Evolutionary conservation across 2,329 filamentous ascomycete genomes (phyloP).

Genomic region (Gyromitra esculenta): DNA sequence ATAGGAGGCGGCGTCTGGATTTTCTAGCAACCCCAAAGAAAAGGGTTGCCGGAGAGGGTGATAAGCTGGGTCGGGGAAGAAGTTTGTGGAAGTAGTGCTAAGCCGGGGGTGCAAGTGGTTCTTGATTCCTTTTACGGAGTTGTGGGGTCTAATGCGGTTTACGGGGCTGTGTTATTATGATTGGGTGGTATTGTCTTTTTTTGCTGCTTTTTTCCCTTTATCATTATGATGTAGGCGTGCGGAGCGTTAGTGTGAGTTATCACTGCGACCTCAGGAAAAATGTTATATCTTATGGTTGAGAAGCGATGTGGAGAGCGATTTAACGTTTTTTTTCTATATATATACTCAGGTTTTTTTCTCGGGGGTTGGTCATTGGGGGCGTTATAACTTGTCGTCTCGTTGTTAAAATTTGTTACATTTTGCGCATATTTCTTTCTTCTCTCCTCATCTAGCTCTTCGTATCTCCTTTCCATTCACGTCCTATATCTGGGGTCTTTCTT

Average conservation of each 20-base stretch:
- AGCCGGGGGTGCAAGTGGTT: not conserved
- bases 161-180: not conserved
- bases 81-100: conserved; percentile 31
- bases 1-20: conserved; percentile 46
- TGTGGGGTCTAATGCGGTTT: conserved; percentile 17
- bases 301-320: not conserved
- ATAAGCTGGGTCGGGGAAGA: conserved; percentile 32
- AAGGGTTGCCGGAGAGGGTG: conserved; percentile 35
- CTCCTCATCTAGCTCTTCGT: conserved; percentile 62
- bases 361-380: conserved; percentile 18
- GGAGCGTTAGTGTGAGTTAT: not conserved
- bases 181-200: conserved; percentile 32
- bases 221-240: conserved; percentile 9
- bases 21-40: conserved; percentile 52
- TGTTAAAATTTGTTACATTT: not conserved
- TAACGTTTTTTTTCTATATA: conserved; percentile 5
- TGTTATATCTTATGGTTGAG: not conserved
- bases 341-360: not conserved
- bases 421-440: not conserved
- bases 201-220: conserved; percentile 7
- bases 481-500: not conserved
- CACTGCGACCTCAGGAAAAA: not conserved
- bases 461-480: not conserved
- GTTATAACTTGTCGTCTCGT: conserved; percentile 7
- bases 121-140: conserved; percentile 14